Evolutionary conservation across 176 grass and related monocot species (phyloP), one percentile per base, ranked within the genome.

Genomic region (Avena insularis): DNA sequence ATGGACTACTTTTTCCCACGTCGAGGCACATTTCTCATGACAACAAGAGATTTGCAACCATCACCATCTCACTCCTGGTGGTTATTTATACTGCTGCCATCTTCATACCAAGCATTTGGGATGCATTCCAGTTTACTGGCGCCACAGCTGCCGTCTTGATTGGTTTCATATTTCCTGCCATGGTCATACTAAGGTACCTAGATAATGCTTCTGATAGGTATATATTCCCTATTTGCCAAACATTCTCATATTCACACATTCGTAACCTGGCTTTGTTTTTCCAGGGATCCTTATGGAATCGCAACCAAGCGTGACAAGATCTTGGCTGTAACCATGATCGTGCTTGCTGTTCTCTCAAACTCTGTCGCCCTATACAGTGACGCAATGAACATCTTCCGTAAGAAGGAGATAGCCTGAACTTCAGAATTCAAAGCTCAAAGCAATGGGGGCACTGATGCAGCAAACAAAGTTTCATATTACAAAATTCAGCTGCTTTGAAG

Each of bases 121-220:
- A 94, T 0, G 92, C 92, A 33, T 98, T 98, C 85, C 96, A 98
- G 65, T 92, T 94, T 46, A 95, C 91, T 77, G 96, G 96, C 55
- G 93, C 96, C 11, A 95, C 96, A 38, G 93, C 93, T 7, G 86
- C 92, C 0, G 92, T 92, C 29, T 87, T 89, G 55, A 92, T 98
- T 23, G 93, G 90, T 58, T 98, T 98, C 69, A 98, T 98, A 27
- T 98, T 98, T 75, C 96, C 96, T 71, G 90, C 93, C 14, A 89
- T 88, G 80, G 73, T 98, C 75, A 86, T 87, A 47, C 90, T 98
- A 16, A 98, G 89, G 96, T 96, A 92, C 87, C 50, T 62, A 31
- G 69, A 77, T 69, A 14, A 16, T 85, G 70, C 47, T 60, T 68
- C 13, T 0, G 1, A 17, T 81, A 33, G 19, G 29, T 82, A 55